Base-by-base conservation (phyloP, 2,329 filamentous ascomycete species). In the Exophiala oligosperma region DNA sequence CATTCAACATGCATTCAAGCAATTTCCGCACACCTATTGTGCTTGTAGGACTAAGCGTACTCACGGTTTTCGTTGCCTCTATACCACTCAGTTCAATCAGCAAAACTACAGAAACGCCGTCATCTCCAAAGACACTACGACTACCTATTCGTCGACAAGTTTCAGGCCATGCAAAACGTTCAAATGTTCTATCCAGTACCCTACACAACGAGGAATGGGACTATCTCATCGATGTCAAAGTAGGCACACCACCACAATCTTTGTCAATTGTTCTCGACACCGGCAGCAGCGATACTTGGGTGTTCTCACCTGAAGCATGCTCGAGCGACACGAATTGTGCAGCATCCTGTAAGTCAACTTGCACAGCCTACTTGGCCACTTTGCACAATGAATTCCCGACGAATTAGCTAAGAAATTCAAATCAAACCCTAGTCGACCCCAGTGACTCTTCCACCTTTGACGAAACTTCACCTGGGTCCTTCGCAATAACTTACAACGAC, bases 281-380 rank as follows among this genome's bases (percentile, higher is more conserved):
- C 3, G 85, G 85, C 48, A 87, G 84, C 73, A 86, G 84, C 66
- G 86, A 88, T 67, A 73, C 87, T 17, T 88, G 85, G 85, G 81
- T 49, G 2, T 49, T 49, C 46, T 24, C 46, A 9, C 32, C 32
- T 29, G 46, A 49, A 49, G 46, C 46, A 49, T 49, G 21, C 26
- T 26, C n/a, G n/a, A 23, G 26, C n/a, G 46, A 49, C 17, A 5
- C 46, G 4, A 9, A 28, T 9, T 35, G 32, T 35, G 32, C 32
- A 8, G 41, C 8, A 44, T 44, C 41, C 8, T 44, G 41, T 44
- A 21, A 44, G 41, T 44, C 28, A 29, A 29, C 17, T 17, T 17
- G 17, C 17, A 17, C 1, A 17, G 2, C 8, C 28, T 29, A 29
- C 28, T 35, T 9, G 6, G 2, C 32, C 32, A 9, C 32, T 35